Evolutionary conservation across 352 stramenopile species (phyloP).

Genomic region (Phytophthora litchii): DNA sequence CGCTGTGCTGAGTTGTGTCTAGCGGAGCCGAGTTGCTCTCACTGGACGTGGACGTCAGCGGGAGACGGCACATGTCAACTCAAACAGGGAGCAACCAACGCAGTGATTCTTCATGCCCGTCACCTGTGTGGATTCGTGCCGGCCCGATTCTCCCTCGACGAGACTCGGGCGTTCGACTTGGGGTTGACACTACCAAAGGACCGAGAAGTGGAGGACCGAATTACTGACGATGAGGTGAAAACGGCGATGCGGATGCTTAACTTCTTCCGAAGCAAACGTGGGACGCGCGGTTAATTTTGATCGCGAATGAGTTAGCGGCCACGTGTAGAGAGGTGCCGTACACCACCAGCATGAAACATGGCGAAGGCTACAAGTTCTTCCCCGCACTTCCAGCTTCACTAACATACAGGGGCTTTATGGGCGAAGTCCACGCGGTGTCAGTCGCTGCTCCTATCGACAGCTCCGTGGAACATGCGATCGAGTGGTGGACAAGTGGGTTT

Average conservation of each 20-base stretch:
- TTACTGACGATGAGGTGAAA: conserved; percentile 35
- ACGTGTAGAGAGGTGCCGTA: conserved; percentile 20
- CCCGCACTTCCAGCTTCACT: conserved; percentile 7
- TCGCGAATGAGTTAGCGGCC: conserved; percentile 35
- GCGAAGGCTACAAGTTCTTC: conserved; percentile 24
- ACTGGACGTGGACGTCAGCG: conserved; percentile 44
- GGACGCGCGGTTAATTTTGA: conserved; percentile 39
- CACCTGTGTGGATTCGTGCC: conserved; percentile 33
- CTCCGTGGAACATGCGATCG: conserved; percentile 27
- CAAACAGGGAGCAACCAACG: conserved; percentile 26
- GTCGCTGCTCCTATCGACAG: conserved; percentile 22
- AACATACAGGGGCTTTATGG: conserved; percentile 15
- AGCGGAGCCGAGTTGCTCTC: conserved; percentile 32
- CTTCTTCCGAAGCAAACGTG: conserved; percentile 31
- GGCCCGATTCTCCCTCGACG: conserved; percentile 27
- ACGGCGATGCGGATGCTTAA: conserved; percentile 37
- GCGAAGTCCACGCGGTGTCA: conserved; percentile 25
- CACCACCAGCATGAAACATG: conserved; percentile 16
- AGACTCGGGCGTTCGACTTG: conserved; percentile 33
- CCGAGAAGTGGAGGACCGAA: not conserved
- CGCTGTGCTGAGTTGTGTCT: conserved; percentile 42
- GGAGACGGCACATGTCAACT: conserved; percentile 39
- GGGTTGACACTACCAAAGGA: conserved; percentile 15
- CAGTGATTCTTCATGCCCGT: conserved; percentile 11
- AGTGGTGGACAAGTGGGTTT: conserved; percentile 30